These are phyloP conservation scores for Ustilago esculenta DNA, from an alignment of 1,284 basidiomycete genomes.

Conservation along the genomic window DNA sequence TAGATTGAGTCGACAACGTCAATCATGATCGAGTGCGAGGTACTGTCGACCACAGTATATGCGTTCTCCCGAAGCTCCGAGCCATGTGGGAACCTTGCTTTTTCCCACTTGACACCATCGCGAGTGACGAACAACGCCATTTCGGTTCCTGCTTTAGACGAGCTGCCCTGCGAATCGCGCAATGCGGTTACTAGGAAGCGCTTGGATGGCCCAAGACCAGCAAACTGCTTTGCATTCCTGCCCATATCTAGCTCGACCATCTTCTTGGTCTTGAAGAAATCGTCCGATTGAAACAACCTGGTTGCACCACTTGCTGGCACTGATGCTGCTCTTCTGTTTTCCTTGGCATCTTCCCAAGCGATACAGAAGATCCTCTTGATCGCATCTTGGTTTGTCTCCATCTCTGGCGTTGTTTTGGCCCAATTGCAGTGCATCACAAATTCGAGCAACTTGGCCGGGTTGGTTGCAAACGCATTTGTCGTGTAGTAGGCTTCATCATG, in stretches of 20 bases:
- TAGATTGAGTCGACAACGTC: slow-evolving; percentile 74
- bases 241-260: slow-evolving; percentile 58
- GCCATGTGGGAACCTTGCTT: slow-evolving; percentile 78
- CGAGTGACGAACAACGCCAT: slow-evolving; percentile 61
- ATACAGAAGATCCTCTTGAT: slow-evolving; percentile 62
- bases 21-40: slow-evolving; percentile 88
- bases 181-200: slow-evolving; percentile 63
- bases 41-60: slow-evolving; percentile 94
- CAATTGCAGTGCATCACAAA: slow-evolving; percentile 61
- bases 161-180: slow-evolving; percentile 45
- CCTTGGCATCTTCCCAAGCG: slow-evolving; percentile 56
- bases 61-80: slow-evolving; percentile 84
- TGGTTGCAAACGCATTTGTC: slow-evolving; percentile 57
- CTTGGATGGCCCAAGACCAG: slow-evolving; percentile 58
- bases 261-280: slow-evolving; percentile 56
- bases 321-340: slow-evolving; percentile 3
- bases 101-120: slow-evolving; percentile 59
- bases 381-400: slow-evolving; percentile 39
- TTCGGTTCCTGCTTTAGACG: slow-evolving; percentile 38
- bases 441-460: slow-evolving; percentile 51
- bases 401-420: slow-evolving; percentile 60
- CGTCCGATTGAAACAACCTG: slow-evolving; percentile 58
- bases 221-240: slow-evolving; percentile 57
- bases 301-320: slow-evolving; percentile 20
- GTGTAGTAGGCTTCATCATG: slow-evolving; percentile 68